phyloP scores from a whole-genome alignment of 768 basidiomycete genomes.

The Leccinum fibrillosum region DNA sequence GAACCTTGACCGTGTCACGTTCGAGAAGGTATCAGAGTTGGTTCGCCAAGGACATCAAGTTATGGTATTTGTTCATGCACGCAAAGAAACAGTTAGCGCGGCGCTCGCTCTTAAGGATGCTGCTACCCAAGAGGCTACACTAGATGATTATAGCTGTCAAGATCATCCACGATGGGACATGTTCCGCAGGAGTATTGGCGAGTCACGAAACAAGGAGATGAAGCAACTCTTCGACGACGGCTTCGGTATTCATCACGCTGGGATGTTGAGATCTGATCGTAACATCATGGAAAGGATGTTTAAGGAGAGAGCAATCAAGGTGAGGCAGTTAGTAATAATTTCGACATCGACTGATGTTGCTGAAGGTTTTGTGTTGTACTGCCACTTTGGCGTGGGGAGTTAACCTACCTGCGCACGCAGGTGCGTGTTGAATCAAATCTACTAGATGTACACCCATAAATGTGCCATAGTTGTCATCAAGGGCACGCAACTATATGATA shows the following conservation, averaged over 20 bases:
- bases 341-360: neutral
- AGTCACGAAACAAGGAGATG: constrained; percentile 94
- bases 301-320: constrained; percentile 87
- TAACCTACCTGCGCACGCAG: constrained; percentile 96
- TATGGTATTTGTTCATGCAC: constrained; percentile 98
- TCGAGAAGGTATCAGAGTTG: constrained; percentile 85
- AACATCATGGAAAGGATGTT: constrained; percentile 97
- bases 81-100: constrained; percentile 96
- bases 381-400: constrained; percentile 99
- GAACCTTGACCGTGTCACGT: constrained; percentile 86
- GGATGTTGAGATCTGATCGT: constrained; percentile 92
- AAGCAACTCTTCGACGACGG: constrained; percentile 88
- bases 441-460: constrained; percentile 8
- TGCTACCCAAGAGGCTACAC: constrained; percentile 62
- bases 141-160: constrained; percentile 77
- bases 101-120: constrained; percentile 79
- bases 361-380: constrained; percentile 93
- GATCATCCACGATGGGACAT: constrained; percentile 76
- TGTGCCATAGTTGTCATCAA: constrained; percentile 78
- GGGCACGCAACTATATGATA: constrained; percentile 96
- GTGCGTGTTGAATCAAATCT: constrained; percentile 37
- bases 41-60: constrained; percentile 94
- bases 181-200: constrained; percentile 74
- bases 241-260: constrained; percentile 98
- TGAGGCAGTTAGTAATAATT: constrained; percentile 26